Percentiles rank a stretch among this genome's conserved stretches.
Evolutionary conservation across 139 green algal genomes (phyloP).

Genomic region (Coelastrella sp.): DNA sequence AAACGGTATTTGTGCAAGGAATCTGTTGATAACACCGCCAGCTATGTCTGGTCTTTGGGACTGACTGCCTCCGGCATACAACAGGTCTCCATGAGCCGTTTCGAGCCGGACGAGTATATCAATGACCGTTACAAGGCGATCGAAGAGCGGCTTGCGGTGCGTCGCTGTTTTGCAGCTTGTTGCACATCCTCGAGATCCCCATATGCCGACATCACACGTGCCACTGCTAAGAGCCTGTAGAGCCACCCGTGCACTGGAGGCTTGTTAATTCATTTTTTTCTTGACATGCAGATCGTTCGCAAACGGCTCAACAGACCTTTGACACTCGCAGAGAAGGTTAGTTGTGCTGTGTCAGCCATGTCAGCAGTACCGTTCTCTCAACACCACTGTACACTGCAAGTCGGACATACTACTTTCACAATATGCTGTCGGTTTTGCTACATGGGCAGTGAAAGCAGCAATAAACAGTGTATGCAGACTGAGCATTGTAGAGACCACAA

Average conservation of each 20-base stretch:
- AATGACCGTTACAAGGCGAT: constrained; percentile 93
- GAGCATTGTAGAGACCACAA: too few species aligned
- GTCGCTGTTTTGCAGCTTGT: neutral
- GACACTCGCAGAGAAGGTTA: constrained; percentile 93
- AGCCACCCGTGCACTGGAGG: too few species aligned
- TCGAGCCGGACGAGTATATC: constrained; percentile 82
- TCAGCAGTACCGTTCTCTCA: neutral
- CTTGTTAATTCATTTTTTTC: too few species aligned
- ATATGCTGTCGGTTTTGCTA: too few species aligned
- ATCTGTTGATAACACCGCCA: too few species aligned
- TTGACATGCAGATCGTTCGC: constrained; percentile 78
- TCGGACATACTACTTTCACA: too few species aligned
- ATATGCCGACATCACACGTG: too few species aligned
- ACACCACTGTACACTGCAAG: too few species aligned
- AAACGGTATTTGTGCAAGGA: constrained; percentile 10
- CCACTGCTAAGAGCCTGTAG: too few species aligned
- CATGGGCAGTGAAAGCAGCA: too few species aligned
- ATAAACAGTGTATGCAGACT: too few species aligned
- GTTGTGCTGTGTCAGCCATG: neutral
- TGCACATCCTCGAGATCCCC: neutral
- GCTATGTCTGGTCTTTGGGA: neutral
- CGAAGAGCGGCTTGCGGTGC: constrained; percentile 82
- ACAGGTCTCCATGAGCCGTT: constrained; percentile 86
- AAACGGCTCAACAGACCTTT: constrained; percentile 89
- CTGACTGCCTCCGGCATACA: neutral